Evolutionary conservation across 768 basidiomycete species (phyloP), one percentile per base, ranked within the genome.

Genomic region (Kwoniella europaea): DNA sequence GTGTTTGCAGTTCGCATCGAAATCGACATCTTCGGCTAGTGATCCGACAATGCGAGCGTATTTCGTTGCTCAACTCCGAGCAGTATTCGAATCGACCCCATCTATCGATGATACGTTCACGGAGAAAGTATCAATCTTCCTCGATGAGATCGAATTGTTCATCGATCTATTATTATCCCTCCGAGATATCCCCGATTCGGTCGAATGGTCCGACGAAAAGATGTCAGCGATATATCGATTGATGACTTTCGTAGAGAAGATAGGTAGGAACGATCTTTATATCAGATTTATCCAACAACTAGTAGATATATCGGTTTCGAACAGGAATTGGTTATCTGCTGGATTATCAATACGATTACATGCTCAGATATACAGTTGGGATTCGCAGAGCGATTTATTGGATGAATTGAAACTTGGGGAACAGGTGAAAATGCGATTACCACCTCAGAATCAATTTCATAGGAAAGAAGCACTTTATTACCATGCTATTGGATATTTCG

Each of bases 241-340:
- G 71, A 94, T 97, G 91, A 93, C 94, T 82, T 97, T 95, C 83
- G 93, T 96, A 74, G 88, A 93, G 18, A 88, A 91, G 18, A 94
- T 96, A 67, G 94, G 94, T 18, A 87, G 94, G 13, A 91, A 93
- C 78, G 94, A 95, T 79, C 94, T 97, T 70, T 96, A 94, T 78
- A 92, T 95, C 84, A 93, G 94, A 87, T 96, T 96, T 82, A 92
- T 96, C 24, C 93, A 97, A 79, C 93, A 95, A 79, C 89, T 97
- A 27, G 93, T 96, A 62, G 76, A 90, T 77, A 41, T 71, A 60
- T 75, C 90, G 76, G 20, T 69, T 60, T 61, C 63, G 50, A 61
- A 76, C 82, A 61, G 62, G 41, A 72, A 79, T 59, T 71, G 74
- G 68, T 43, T 80, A 41, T 62, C 73, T 55, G 96, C 96, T 2